Base-by-base conservation (phyloP, 768 basidiomycete genomes). In the Leucocoprinus birnbaumii region DNA sequence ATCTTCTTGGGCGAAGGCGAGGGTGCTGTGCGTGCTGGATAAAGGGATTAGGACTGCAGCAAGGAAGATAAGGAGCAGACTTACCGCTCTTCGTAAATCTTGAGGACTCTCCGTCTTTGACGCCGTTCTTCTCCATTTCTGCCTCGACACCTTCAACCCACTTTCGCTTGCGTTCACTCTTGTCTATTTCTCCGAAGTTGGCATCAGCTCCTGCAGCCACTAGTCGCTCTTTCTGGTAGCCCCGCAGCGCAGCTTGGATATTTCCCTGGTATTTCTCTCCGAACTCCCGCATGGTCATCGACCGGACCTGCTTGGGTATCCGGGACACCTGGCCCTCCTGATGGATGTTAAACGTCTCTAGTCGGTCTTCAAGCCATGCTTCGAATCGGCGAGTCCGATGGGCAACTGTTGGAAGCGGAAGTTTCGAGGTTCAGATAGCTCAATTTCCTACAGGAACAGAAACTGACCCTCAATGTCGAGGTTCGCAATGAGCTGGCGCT, bases 211-310 rank as follows among this genome's bases (percentile, higher is more conserved):
- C 77, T 25, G 73, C 73, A 19, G 76, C 76, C 14, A 71, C 75
- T 54, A 89, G 71, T 53, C 77, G 75, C 57, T 87, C 86, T 63
- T 78, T 83, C 69, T 87, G 86, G 47, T 86, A 68, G 1, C 85
- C 89, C 56, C 83, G 76, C 57, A 89, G 68, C 38, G 86, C 87
- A 8, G 80, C 81, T 63, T 89, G 87, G 22, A 89, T 73, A 61
- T 90, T 85, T 2, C 87, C 90, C 50, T 85, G 76, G 69, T 91
- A 91, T 64, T 87, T 89, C 57, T 83, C 80, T 16, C 83, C 85
- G 66, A 92, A 90, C 42, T 91, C 89, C 59, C 81, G 81, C 79
- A 92, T 83, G 13, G 83, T 81, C 67, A 91, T 83, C 25, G 71
- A 71, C 31, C 88, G 80, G 34, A 92, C 84, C 59, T 85, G 81